Conservation (phyloP, 306 rosid species). For the Vigna hirtella region DNA sequence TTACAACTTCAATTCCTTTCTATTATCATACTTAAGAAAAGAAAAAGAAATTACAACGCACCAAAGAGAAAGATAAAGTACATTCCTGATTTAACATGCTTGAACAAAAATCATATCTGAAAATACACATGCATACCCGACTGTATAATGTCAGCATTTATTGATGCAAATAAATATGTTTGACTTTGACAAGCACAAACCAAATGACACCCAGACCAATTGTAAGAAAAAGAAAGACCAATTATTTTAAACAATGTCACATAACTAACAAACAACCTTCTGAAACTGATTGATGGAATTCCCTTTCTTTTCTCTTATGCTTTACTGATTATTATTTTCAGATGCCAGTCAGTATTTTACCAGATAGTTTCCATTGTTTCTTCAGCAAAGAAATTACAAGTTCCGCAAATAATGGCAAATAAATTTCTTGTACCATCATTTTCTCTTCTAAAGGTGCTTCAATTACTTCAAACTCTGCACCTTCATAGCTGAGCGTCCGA, state of each 20-base stretch:
- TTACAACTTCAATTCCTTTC: conserved; percentile 32
- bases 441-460: conserved; percentile 90
- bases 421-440: conserved; percentile 76
- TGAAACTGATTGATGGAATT: conserved; percentile 28
- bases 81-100: conserved; percentile 14
- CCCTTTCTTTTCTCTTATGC: conserved; percentile 12
- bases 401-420: conserved; percentile 14
- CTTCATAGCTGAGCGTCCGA: conserved; percentile 94
- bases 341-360: conserved; percentile 20
- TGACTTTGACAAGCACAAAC: conserved; percentile 30
- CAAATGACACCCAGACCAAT: conserved; percentile 18
- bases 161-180: conserved; percentile 16
- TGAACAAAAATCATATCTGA: conserved; percentile 1
- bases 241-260: conserved; percentile 17
- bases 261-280: conserved; percentile 21
- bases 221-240: conserved; percentile 13
- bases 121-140: not conserved
- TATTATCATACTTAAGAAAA: not conserved
- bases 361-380: conserved; percentile 27
- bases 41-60: conserved; percentile 14
- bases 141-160: conserved; percentile 2
- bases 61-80: conserved; percentile 21
- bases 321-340: conserved; percentile 34
- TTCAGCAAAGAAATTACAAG: conserved; percentile 3
- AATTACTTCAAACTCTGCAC: conserved; percentile 88